A percentile compares a stretch with the other conserved stretches of the same genome.
Conservation (phyloP, 1,284 basidiomycete genomes). For the Rhodofomes roseus region DNA sequence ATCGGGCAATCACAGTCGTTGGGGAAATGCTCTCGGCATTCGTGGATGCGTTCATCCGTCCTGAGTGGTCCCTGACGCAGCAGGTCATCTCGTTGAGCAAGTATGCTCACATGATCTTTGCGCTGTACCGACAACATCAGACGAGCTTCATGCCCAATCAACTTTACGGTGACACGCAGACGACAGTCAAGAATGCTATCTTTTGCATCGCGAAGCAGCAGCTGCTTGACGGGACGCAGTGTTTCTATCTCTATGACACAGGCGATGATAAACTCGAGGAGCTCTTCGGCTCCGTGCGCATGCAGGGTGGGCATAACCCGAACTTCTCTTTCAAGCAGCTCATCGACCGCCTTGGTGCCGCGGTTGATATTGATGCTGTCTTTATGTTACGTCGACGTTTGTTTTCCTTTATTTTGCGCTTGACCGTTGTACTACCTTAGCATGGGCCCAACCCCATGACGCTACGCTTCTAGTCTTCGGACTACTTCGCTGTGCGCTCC, state of each 20-base stretch:
- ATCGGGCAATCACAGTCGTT: neutral
- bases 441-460: too few relatives aligned
- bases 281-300: constrained; percentile 17
- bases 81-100: neutral
- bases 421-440: too few relatives aligned
- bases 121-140: constrained; percentile 19
- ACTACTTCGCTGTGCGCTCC: too few relatives aligned
- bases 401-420: too few relatives aligned
- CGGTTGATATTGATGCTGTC: constrained; percentile 27
- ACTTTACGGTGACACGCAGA: constrained; percentile 21
- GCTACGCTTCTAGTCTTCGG: too few relatives aligned
- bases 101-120: constrained; percentile 17
- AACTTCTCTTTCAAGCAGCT: constrained; percentile 16
- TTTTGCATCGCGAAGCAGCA: constrained; percentile 24
- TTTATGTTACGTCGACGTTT: too few relatives aligned
- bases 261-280: constrained; percentile 22
- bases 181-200: constrained; percentile 19
- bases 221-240: constrained; percentile 7
- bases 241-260: constrained; percentile 17
- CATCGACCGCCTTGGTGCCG: constrained; percentile 31
- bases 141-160: constrained; percentile 18
- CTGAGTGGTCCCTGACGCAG: too few relatives aligned
- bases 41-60: constrained; percentile 8
- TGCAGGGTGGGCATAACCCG: constrained; percentile 16
- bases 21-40: constrained; percentile 8